Percentiles rank a stretch among this genome's conserved stretches.
Evolutionary conservation across 768 basidiomycete species (phyloP).

Genomic region (Rhodotorula sphaerocarpa): DNA sequence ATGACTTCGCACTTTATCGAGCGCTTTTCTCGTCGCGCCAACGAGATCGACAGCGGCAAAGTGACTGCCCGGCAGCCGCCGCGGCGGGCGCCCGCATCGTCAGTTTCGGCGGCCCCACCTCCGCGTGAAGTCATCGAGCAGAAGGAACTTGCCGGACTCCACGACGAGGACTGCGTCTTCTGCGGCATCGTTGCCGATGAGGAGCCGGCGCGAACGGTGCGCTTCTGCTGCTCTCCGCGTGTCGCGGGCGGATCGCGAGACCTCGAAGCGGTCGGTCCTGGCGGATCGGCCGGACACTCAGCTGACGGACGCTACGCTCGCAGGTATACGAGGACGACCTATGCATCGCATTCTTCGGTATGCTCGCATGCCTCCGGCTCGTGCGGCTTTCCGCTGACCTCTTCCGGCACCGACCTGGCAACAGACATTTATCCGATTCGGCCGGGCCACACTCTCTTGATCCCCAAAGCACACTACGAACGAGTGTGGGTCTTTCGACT

Average conservation of each 20-base stretch:
- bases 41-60: background rate
- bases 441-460: conserved; percentile 10
- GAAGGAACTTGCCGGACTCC: background rate
- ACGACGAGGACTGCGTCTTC: conserved; percentile 8
- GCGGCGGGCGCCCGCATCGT: too few species aligned
- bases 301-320: too few species aligned
- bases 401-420: background rate
- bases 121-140: too few species aligned
- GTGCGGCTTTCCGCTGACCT: background rate
- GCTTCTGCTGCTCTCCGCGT: background rate
- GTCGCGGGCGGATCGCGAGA: background rate
- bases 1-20: conserved; percentile 23
- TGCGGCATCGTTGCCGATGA: conserved; percentile 4
- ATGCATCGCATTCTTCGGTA: conserved; percentile 1
- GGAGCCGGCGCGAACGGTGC: conserved; percentile 6
- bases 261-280: too few species aligned
- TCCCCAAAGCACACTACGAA: conserved; percentile 12
- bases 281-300: too few species aligned
- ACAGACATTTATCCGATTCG: conserved; percentile 26
- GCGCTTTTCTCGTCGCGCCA: conserved; percentile 4
- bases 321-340: conserved; percentile 23
- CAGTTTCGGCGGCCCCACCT: too few species aligned
- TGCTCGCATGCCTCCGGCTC: background rate
- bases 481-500: background rate
- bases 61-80: too few species aligned